Conservation (phyloP, 805 yeast species). For the Zygoascus ofunaensis region DNA sequence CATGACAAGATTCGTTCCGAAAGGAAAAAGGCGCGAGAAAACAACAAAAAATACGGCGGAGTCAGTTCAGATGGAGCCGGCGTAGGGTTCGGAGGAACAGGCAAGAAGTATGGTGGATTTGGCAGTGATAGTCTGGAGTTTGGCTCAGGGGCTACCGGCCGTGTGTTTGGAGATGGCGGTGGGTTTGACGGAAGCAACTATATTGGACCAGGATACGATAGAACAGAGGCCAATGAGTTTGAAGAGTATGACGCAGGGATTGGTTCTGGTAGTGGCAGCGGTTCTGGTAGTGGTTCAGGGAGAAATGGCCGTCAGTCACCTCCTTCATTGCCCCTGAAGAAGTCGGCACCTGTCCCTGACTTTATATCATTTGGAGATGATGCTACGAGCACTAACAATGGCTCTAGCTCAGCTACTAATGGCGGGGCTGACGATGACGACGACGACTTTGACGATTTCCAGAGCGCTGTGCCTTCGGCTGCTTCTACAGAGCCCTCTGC, state of each 20-base stretch:
- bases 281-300: constrained; percentile 7
- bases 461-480: constrained; percentile 42
- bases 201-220: constrained; percentile 24
- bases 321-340: constrained; percentile 9
- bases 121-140: constrained; percentile 27
- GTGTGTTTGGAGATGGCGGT: constrained; percentile 35
- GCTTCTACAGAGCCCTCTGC: constrained; percentile 15
- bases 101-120: constrained; percentile 29
- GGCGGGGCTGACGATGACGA: constrained; percentile 36
- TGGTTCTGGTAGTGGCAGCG: constrained; percentile 6
- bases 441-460: constrained; percentile 59
- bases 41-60: constrained; percentile 75
- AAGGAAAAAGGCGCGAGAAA: constrained; percentile 82
- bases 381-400: constrained; percentile 14
- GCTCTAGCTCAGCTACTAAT: constrained; percentile 18
- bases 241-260: constrained; percentile 29
- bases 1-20: constrained; percentile 70
- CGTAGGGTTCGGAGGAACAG: constrained; percentile 28
- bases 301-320: constrained; percentile 5
- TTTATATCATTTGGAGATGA: constrained; percentile 21
- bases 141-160: constrained; percentile 28
- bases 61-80: constrained; percentile 39
- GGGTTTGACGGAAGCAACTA: constrained; percentile 30
- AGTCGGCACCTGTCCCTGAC: constrained; percentile 15
- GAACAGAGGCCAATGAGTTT: constrained; percentile 30